Evolutionary conservation across 108 stramenopile genomes (phyloP).

Genomic region (Stephanodiscus triporus): DNA sequence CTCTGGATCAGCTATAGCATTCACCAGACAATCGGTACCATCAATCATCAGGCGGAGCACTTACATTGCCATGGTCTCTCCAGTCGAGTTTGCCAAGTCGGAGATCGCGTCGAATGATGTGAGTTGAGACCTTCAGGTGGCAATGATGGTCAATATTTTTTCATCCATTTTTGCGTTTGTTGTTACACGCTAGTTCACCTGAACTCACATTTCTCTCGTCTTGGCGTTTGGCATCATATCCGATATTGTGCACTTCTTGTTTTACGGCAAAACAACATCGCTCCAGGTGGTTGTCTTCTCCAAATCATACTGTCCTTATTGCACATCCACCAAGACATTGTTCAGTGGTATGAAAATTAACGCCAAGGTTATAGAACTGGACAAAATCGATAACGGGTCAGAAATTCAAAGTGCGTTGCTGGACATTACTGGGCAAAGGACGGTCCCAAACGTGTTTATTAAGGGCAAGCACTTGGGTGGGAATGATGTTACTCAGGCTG

Average conservation of each 20-base stretch:
- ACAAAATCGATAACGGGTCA: slow-evolving; percentile 64
- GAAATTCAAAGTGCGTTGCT: slow-evolving; percentile 56
- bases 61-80: slow-evolving; percentile 23
- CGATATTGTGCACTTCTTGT: not conserved
- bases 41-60: slow-evolving; percentile 12
- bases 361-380: slow-evolving; percentile 62
- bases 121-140: not conserved
- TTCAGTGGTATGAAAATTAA: slow-evolving; percentile 53
- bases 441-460: slow-evolving; percentile 67
- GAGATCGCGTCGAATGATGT: slow-evolving; percentile 79
- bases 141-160: not conserved
- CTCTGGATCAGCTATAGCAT: slow-evolving; percentile 25
- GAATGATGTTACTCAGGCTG: slow-evolving; percentile 77
- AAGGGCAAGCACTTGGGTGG: slow-evolving; percentile 79
- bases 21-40: not conserved
- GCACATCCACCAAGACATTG: slow-evolving; percentile 66
- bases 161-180: not conserved
- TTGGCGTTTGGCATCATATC: not conserved
- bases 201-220: not conserved
- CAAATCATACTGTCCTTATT: slow-evolving; percentile 79
- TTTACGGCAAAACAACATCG: no score
- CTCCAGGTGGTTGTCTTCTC: slow-evolving; percentile 62
- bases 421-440: slow-evolving; percentile 58
- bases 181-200: not conserved
- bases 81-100: slow-evolving; percentile 65